Evolutionary conservation across 164 flowering plant genomes (phyloP).

Genomic region (Aristolochia fimbriata): DNA sequence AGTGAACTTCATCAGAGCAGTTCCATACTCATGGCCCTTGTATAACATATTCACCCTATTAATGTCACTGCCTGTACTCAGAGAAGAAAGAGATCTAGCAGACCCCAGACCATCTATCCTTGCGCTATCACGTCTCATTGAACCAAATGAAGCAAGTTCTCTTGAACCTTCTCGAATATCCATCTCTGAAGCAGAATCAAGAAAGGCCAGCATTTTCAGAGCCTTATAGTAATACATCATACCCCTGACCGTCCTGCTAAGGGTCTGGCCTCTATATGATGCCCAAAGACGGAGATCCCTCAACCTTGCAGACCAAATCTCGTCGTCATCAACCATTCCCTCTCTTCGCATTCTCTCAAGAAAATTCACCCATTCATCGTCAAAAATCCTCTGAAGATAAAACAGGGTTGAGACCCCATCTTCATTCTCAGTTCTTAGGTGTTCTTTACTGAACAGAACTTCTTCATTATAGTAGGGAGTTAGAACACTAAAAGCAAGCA

Average conservation of each 20-base stretch:
- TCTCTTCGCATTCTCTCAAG: conserved; percentile 73
- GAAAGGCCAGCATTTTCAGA: conserved; percentile 76
- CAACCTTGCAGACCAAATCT: conserved; percentile 47
- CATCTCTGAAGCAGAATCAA: conserved; percentile 88
- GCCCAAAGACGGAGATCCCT: conserved; percentile 91
- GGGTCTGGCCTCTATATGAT: conserved; percentile 91
- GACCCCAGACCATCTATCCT: conserved; percentile 19
- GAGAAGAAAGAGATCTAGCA: conserved; percentile 17
- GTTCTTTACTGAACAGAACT: conserved; percentile 42
- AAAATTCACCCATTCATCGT: conserved; percentile 84
- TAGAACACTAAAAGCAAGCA: conserved; percentile 74
- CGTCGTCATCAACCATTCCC: conserved; percentile 60
- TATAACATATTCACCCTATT: conserved; percentile 51
- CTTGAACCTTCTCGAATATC: conserved; percentile 61
- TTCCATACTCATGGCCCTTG: conserved; percentile 67
- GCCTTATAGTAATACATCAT: conserved; percentile 98
- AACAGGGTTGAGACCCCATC: conserved; percentile 88
- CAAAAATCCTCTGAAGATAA: conserved; percentile 84
- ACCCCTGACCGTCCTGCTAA: conserved; percentile 90
- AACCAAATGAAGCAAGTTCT: conserved; percentile 37
- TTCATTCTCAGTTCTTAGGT: conserved; percentile 61
- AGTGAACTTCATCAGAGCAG: conserved; percentile 78
- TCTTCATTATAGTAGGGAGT: conserved; percentile 96
- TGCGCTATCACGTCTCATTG: conserved; percentile 19
- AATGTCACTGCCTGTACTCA: conserved; percentile 28